phyloP scores from a whole-genome alignment of 306 rosid species.

The Adenanthera pavonina region DNA sequence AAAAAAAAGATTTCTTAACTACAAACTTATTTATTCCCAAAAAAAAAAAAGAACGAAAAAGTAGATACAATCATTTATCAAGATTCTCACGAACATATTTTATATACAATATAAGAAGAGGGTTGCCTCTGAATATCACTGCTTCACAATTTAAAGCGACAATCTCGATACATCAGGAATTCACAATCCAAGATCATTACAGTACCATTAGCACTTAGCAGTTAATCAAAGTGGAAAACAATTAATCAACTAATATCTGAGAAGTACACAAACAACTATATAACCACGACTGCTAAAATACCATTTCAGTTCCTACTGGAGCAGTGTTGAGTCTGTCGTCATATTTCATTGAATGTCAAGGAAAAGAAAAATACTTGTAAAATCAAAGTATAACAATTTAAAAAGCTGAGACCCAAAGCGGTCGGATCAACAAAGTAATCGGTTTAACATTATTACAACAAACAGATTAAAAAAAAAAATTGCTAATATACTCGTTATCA shows the following conservation, averaged over 20 bases:
- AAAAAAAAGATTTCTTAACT: neutral
- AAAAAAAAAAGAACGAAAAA: neutral
- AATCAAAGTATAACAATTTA: neutral
- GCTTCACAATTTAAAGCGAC: too few species aligned
- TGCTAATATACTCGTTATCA: neutral
- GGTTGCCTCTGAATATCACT: neutral
- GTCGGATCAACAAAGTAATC: neutral
- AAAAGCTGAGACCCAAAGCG: too few species aligned
- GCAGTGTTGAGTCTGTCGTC: too few species aligned
- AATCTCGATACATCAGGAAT: neutral
- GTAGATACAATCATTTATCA: neutral
- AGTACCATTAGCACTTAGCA: neutral
- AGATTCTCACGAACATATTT: neutral
- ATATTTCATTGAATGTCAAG: neutral
- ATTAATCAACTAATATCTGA: neutral
- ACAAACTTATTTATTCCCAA: neutral
- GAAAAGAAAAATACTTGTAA: neutral
- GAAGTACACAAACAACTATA: too few species aligned
- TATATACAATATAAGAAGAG: neutral
- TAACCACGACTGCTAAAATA: too few species aligned
- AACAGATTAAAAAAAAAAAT: neutral
- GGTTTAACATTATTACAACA: neutral
- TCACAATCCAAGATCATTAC: neutral
- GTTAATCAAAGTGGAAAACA: neutral
- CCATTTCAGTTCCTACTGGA: too few species aligned